Evolutionary conservation across 164 flowering plant genomes (phyloP).

Genomic region (Litsea cubeba): DNA sequence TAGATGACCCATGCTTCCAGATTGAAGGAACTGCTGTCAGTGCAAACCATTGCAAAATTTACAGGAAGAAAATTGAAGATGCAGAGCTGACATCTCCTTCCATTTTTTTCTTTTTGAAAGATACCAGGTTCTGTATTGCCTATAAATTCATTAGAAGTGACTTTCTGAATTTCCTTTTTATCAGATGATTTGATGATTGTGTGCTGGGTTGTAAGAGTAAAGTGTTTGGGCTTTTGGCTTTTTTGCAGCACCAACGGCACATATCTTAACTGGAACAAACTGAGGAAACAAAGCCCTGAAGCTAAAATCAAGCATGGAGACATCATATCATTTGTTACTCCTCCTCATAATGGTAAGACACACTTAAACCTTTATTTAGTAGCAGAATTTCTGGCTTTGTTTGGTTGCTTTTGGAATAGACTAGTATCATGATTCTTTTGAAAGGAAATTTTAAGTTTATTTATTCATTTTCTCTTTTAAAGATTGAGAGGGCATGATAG

Average conservation of each 20-base stretch:
- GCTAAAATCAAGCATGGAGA: constrained; percentile 70
- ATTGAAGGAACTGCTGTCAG: constrained; percentile 71
- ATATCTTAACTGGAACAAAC: constrained; percentile 69
- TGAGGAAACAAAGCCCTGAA: constrained; percentile 54
- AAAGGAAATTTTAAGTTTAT: background rate
- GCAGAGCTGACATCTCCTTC: constrained; percentile 22
- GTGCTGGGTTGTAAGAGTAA: background rate
- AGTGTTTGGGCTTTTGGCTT: constrained; percentile 6
- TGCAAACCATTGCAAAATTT: constrained; percentile 72
- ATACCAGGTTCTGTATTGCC: constrained; percentile 57
- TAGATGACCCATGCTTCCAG: constrained; percentile 50
- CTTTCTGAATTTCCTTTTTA: background rate
- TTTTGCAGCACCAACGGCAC: constrained; percentile 92
- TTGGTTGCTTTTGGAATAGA: background rate
- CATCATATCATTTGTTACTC: constrained; percentile 69
- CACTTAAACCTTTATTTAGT: background rate
- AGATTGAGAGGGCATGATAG: background rate
- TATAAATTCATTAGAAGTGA: background rate
- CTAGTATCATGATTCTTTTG: background rate
- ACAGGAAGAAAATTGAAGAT: constrained; percentile 38
- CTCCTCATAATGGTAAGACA: constrained; percentile 63
- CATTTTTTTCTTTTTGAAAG: constrained; percentile 55
- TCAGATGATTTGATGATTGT: background rate
- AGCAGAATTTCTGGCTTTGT: background rate
- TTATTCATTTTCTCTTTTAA: background rate